phyloP scores from a whole-genome alignment of 1,284 basidiomycete genomes.

The Apiotrichum domesticum region DNA sequence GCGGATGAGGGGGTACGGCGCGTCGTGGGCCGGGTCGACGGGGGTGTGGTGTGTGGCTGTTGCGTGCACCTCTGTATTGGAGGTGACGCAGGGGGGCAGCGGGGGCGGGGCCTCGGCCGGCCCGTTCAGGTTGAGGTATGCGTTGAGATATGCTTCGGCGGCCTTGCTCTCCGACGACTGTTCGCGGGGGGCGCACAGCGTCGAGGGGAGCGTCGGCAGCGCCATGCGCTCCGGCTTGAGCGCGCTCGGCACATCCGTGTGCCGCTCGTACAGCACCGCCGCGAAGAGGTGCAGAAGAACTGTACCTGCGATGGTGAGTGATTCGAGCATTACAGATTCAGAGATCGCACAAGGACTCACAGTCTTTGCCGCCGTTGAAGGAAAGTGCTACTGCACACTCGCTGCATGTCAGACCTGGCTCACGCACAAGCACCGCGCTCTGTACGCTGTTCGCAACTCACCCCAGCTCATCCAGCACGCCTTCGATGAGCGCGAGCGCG shows the following conservation, averaged over 20 bases:
- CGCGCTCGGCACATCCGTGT: constrained; percentile 10
- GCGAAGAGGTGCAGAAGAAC: constrained; percentile 87
- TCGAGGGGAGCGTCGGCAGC: not conserved
- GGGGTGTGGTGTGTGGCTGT: constrained; percentile 14
- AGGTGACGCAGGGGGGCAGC: constrained; percentile 5
- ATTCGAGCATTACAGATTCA: too few species aligned
- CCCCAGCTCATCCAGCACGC: constrained; percentile 68
- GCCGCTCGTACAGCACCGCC: constrained; percentile 54
- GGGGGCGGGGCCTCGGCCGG: constrained; percentile 15
- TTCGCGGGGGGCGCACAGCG: too few species aligned
- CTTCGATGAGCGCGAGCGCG: constrained; percentile 70
- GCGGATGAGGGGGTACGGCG: constrained; percentile 55
- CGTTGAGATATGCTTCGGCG: not conserved
- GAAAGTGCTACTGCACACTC: constrained; percentile 70
- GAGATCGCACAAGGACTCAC: constrained; percentile 51
- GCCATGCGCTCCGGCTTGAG: not conserved
- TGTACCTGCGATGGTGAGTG: constrained; percentile 60
- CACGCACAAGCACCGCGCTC: not conserved
- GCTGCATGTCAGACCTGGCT: constrained; percentile 40
- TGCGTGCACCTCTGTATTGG: too few species aligned
- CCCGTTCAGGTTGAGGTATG: not conserved
- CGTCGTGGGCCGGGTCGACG: constrained; percentile 16
- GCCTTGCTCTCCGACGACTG: too few species aligned
- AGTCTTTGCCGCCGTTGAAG: constrained; percentile 98
- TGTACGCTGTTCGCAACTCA: constrained; percentile 38